These are phyloP conservation scores for Lignosus rhinocerotis DNA, from an alignment of 1,284 basidiomycete species.

Conservation along the genomic window DNA sequence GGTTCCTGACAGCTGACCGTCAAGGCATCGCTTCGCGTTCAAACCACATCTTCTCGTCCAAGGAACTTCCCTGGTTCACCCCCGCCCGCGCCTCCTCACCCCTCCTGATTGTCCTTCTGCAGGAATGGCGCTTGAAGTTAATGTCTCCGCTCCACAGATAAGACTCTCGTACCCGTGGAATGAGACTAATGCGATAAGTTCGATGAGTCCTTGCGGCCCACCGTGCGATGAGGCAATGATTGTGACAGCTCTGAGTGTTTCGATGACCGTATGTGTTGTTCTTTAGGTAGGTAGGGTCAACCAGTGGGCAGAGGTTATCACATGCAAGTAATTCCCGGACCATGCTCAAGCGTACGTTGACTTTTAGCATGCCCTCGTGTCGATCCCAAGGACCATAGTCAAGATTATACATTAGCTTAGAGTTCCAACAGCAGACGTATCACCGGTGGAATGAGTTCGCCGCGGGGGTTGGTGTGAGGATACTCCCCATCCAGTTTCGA, in stretches of 20 bases:
- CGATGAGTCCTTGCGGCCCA: constrained; percentile 50
- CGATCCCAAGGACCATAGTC: no score
- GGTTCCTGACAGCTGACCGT: constrained; percentile 92
- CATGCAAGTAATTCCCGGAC: background rate
- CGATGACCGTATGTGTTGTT: constrained; percentile 83
- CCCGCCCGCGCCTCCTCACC: constrained; percentile 49
- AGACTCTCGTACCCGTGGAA: constrained; percentile 9
- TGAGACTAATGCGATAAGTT: constrained; percentile 55
- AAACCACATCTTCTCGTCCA: constrained; percentile 83
- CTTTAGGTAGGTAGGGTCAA: constrained; percentile 92
- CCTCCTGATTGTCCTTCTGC: constrained; percentile 58
- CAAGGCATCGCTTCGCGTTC: constrained; percentile 84
- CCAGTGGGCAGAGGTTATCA: constrained; percentile 53
- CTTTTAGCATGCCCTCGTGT: no score
- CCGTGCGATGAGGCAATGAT: constrained; percentile 74
- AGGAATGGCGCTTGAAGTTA: constrained; percentile 63
- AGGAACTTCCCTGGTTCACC: constrained; percentile 47
- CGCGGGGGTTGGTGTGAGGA: constrained; percentile 14
- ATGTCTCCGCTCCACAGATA: constrained; percentile 37
- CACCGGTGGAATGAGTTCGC: constrained; percentile 3
- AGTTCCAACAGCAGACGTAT: background rate
- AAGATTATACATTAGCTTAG: background rate
- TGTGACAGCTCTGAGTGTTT: constrained; percentile 87
- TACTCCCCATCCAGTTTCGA: constrained; percentile 21
- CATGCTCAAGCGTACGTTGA: no score